Conservation (phyloP, 306 rosid genomes). For the Canavalia gladiata region DNA sequence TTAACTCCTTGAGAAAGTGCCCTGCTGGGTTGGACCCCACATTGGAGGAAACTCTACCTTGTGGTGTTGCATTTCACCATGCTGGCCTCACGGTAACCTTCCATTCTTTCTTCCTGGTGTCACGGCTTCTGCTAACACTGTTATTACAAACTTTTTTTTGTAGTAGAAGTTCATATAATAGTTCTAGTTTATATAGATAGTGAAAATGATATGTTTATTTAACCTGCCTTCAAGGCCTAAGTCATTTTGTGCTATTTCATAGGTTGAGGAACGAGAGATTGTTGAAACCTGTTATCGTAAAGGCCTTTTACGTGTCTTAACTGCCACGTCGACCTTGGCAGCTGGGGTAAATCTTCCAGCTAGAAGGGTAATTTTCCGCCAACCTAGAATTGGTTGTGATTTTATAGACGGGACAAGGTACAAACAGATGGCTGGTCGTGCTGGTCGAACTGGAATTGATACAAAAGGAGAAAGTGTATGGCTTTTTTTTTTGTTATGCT, state of each 20-base stretch:
- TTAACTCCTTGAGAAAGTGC: constrained; percentile 79
- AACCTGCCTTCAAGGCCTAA: constrained; percentile 22
- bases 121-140: constrained; percentile 37
- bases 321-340: constrained; percentile 98
- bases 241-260: constrained; percentile 36
- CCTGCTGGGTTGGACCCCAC: constrained; percentile 95
- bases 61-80: constrained; percentile 97
- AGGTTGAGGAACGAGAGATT: constrained; percentile 99
- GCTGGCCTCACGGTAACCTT: constrained; percentile 92
- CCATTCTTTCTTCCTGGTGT: constrained; percentile 34
- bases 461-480: constrained; percentile 97
- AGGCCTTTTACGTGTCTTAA: constrained; percentile 91
- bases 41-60: constrained; percentile 86
- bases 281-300: constrained; percentile 93
- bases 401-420: constrained; percentile 94
- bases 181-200: not conserved
- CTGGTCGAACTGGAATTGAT: constrained; percentile 99
- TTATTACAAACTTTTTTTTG: not conserved
- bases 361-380: constrained; percentile 96
- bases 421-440: constrained; percentile 98
- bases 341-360: constrained; percentile 99
- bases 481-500: constrained; percentile 30
- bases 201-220: constrained; percentile 42
- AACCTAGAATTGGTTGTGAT: constrained; percentile 92
- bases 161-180: constrained; percentile 39